Conservation (phyloP, 1,284 basidiomycete species). For the Phaffia rhodozyma region DNA sequence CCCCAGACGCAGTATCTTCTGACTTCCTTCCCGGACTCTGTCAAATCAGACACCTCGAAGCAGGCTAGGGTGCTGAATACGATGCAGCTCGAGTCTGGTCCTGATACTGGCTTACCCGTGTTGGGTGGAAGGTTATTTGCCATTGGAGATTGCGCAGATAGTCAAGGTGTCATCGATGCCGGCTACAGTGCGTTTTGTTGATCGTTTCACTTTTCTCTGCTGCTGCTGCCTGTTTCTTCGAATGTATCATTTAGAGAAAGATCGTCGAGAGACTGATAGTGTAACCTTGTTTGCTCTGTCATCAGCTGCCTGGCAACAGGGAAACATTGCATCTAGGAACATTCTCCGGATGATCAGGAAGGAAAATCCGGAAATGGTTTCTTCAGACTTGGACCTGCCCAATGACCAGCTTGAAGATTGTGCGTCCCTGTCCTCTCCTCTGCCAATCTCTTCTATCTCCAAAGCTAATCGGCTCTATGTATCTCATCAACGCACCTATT, state of each 20-base stretch:
- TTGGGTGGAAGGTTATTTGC: conserved; percentile 50
- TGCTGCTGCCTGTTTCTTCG: not conserved
- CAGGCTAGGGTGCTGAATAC: conserved; percentile 34
- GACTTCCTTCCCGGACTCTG: conserved; percentile 20
- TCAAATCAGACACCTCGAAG: conserved; percentile 18
- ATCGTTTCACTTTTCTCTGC: not conserved
- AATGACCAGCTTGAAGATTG: conserved; percentile 6
- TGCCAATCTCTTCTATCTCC: not conserved
- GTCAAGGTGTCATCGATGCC: conserved; percentile 50
- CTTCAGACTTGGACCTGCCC: not conserved
- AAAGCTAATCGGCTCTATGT: conserved; percentile 6
- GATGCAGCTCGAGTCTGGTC: conserved; percentile 28
- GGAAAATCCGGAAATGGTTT: conserved; percentile 1
- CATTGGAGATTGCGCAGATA: conserved; percentile 56
- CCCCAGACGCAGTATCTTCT: conserved; percentile 35
- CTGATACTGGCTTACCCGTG: conserved; percentile 21
- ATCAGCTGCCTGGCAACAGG: conserved; percentile 29
- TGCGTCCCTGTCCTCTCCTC: conserved; percentile 2
- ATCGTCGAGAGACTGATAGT: not conserved
- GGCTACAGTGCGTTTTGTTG: conserved; percentile 28
- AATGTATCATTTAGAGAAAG: not conserved
- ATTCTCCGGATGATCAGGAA: conserved; percentile 24
- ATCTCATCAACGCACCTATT: conserved; percentile 3
- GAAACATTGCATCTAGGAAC: conserved; percentile 29
- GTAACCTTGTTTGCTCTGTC: not conserved